These are phyloP conservation scores for Myotisia sp. DNA, from an alignment of 2,329 filamentous ascomycete species.

Conservation along the genomic window DNA sequence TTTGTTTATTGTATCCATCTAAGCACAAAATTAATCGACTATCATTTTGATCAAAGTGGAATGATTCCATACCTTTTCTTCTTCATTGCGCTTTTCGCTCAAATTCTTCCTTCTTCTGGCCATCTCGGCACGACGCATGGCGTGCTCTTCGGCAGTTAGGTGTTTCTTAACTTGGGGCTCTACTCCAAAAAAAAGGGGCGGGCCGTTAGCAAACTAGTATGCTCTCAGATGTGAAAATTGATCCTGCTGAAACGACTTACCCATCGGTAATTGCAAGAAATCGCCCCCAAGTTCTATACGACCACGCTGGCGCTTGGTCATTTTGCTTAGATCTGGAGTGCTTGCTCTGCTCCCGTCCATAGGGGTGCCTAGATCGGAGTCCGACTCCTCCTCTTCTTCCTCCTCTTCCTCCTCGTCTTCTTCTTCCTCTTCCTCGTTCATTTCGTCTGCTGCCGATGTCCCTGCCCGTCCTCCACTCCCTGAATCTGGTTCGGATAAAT, in stretches of 20 bases:
- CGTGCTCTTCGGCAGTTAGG: slow-evolving; percentile 57
- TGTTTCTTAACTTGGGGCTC: slow-evolving; percentile 61
- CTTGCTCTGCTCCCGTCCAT: slow-evolving; percentile 39
- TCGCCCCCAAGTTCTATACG: slow-evolving; percentile 40
- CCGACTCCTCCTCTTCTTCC: slow-evolving; percentile 30
- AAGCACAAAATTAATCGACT: too few relatives aligned
- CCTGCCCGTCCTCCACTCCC: slow-evolving; percentile 28
- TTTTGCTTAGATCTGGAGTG: slow-evolving; percentile 49
- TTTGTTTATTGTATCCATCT: slow-evolving; percentile 55
- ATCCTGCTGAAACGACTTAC: slow-evolving; percentile 19
- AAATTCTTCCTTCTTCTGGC: slow-evolving; percentile 58
- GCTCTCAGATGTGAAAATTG: not conserved
- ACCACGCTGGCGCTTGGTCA: slow-evolving; percentile 55
- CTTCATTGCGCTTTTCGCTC: slow-evolving; percentile 62
- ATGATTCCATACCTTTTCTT: slow-evolving; percentile 48
- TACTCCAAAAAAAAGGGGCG: too few relatives aligned
- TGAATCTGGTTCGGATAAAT: slow-evolving; percentile 32
- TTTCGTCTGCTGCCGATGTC: slow-evolving; percentile 22
- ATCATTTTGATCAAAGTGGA: not conserved
- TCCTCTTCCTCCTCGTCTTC: slow-evolving; percentile 28
- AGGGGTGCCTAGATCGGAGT: slow-evolving; percentile 30
- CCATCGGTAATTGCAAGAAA: slow-evolving; percentile 43
- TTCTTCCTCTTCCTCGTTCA: slow-evolving; percentile 30
- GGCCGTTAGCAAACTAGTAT: not conserved
- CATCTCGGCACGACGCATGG: slow-evolving; percentile 61